A percentile compares a stretch with the other conserved stretches of the same genome.
Conservation (phyloP, 306 rosid genomes). For the Sicyos edulis region DNA sequence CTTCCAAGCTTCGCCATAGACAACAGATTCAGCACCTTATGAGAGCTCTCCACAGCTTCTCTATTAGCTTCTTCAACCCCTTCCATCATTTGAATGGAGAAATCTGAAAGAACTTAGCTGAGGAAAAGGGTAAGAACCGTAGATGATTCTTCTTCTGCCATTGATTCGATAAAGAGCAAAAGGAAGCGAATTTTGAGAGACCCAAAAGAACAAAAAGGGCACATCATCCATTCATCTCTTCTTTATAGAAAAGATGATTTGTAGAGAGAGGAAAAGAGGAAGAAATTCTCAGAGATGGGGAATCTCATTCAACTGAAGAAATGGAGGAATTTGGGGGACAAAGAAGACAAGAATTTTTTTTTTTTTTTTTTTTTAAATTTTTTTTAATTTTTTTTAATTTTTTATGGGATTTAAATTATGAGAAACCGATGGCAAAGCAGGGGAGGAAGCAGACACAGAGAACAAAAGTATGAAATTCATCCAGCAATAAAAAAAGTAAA, state of each 20-base stretch:
- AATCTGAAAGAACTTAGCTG: constrained; percentile 11
- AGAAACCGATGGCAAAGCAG: too few relatives aligned
- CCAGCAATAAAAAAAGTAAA: too few relatives aligned
- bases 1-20: constrained; percentile 29
- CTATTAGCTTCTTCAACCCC: constrained; percentile 23
- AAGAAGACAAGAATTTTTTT: too few relatives aligned
- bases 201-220: constrained; percentile 3
- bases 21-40: constrained; percentile 26
- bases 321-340: too few relatives aligned
- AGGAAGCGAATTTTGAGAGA: constrained; percentile 3
- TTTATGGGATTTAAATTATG: too few relatives aligned
- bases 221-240: not conserved
- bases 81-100: constrained; percentile 7
- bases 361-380: too few relatives aligned
- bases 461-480: too few relatives aligned
- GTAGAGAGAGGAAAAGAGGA: not conserved
- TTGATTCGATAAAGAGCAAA: constrained; percentile 36
- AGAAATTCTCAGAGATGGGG: too few relatives aligned
- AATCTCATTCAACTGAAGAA: too few relatives aligned
- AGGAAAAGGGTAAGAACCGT: constrained; percentile 30
- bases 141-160: constrained; percentile 62
- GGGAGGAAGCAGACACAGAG: too few relatives aligned
- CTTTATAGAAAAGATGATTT: not conserved
- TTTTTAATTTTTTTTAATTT: too few relatives aligned
- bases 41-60: constrained; percentile 24